Conservation (phyloP, 139 green algal genomes). For the Chlorella ohadii region DNA sequence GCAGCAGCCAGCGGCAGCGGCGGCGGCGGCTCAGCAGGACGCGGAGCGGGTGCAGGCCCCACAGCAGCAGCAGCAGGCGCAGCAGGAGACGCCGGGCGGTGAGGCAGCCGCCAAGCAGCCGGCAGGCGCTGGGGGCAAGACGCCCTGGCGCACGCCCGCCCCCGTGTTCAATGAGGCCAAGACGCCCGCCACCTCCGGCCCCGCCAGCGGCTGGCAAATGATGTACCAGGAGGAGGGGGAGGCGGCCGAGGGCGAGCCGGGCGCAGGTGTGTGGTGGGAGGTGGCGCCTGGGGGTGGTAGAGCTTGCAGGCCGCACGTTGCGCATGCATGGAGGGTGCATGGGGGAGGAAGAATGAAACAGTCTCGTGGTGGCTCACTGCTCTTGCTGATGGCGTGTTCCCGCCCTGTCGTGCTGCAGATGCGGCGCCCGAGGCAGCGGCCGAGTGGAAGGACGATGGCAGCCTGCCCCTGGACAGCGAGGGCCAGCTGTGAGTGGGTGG, state of each 20-base stretch:
- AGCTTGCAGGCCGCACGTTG: too few relatives aligned
- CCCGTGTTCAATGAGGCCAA: constrained; percentile 37
- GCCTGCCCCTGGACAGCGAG: constrained; percentile 71
- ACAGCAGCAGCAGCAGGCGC: constrained; percentile 11
- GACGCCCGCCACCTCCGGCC: constrained; percentile 38
- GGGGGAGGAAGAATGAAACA: too few relatives aligned
- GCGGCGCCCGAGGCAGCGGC: background rate
- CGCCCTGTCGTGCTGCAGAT: too few relatives aligned
- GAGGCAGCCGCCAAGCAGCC: background rate
- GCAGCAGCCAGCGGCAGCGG: background rate
- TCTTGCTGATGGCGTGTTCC: background rate
- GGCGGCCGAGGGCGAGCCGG: background rate
- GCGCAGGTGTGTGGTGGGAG: background rate
- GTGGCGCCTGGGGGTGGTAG: too few relatives aligned
- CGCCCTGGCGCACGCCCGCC: constrained; percentile 47
- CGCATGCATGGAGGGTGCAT: too few relatives aligned
- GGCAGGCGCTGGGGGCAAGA: background rate
- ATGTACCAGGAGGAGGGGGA: constrained; percentile 52
- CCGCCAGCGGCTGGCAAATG: constrained; percentile 63
- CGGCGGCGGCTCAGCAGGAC: background rate
- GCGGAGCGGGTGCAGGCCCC: background rate
- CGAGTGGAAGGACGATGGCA: constrained; percentile 33
- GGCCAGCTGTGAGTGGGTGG: constrained; percentile 51
- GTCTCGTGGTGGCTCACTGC: background rate
- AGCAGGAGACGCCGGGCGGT: constrained; percentile 7